A percentile compares a stretch with the other conserved stretches of the same genome.
Evolutionary conservation across 2,329 filamentous ascomycete genomes (phyloP).

Genomic region (Sarocladium oryzae): DNA sequence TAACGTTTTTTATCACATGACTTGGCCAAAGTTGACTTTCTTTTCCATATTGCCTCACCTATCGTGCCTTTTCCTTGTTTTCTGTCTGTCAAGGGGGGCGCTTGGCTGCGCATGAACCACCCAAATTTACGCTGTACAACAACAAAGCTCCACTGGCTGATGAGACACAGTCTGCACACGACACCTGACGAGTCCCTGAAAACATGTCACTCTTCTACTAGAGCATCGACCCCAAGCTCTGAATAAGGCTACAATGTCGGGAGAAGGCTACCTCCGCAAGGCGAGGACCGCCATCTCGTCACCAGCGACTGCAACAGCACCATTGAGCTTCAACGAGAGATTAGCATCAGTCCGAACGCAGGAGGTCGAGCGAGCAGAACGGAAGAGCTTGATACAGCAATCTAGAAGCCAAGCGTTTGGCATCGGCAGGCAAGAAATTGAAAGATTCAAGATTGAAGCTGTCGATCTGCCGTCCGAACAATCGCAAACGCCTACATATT

Average conservation of each 20-base stretch:
- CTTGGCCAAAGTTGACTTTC: not conserved
- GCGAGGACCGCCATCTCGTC: conserved; percentile 11
- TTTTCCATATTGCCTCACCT: not conserved
- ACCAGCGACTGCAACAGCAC: conserved; percentile 29
- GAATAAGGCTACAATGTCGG: not conserved
- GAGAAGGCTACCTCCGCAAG: conserved; percentile 14
- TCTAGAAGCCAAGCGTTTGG: conserved; percentile 50
- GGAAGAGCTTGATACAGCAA: conserved; percentile 44
- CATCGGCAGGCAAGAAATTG: conserved; percentile 52
- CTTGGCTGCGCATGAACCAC: conserved; percentile 2
- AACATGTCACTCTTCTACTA: not conserved
- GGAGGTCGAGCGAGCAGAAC: conserved; percentile 44
- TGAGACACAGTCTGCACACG: not conserved
- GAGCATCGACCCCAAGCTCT: not conserved
- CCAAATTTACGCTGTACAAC: not conserved
- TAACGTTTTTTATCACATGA: not conserved
- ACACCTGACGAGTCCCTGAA: not conserved
- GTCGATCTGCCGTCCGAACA: conserved; percentile 46
- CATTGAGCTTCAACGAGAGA: conserved; percentile 73
- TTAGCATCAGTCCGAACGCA: conserved; percentile 63
- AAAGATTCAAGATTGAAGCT: conserved; percentile 51
- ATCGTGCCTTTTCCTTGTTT: not conserved
- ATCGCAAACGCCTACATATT: conserved; percentile 46
- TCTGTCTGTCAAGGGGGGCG: not conserved
- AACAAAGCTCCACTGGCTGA: not conserved